phyloP scores from a whole-genome alignment of 257 asterid species.

The Ehretia macrophylla region DNA sequence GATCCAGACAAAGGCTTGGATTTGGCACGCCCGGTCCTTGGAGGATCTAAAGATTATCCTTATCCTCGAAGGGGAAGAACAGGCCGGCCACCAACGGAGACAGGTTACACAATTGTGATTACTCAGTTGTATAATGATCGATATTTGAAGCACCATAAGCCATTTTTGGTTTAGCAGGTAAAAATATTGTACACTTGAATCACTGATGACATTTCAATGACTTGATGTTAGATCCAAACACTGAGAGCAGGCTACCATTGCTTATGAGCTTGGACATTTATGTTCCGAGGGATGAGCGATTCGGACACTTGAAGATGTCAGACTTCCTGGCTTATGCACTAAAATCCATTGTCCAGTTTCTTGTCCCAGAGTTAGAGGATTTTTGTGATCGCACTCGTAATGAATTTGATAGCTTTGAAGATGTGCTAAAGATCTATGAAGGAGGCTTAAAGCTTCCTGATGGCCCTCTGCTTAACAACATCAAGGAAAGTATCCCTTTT shows the following conservation, averaged over 20 bases:
- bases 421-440: conserved; percentile 20
- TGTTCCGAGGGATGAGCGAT: conserved; percentile 37
- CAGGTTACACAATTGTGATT: conserved; percentile 22
- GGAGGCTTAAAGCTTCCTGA: conserved; percentile 23
- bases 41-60: conserved; percentile 28
- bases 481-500: conserved; percentile 10
- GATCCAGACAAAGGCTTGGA: conserved; percentile 25
- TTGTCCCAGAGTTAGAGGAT: conserved; percentile 21
- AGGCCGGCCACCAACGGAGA: conserved; percentile 47
- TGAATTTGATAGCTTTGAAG: conserved; percentile 26
- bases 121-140: background rate
- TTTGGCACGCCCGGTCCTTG: conserved; percentile 24
- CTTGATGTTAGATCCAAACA: conserved; percentile 19
- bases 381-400: conserved; percentile 16
- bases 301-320: conserved; percentile 32
- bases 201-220: background rate
- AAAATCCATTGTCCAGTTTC: conserved; percentile 21
- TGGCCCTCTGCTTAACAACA: conserved; percentile 8
- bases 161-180: too few species aligned
- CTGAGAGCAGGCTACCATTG: conserved; percentile 26
- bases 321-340: conserved; percentile 21
- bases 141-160: too few species aligned
- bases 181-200: too few species aligned
- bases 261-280: conserved; percentile 20
- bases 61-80: conserved; percentile 81